Conservation (phyloP, 805 yeast species). For the Zygotorulaspora sp. region DNA sequence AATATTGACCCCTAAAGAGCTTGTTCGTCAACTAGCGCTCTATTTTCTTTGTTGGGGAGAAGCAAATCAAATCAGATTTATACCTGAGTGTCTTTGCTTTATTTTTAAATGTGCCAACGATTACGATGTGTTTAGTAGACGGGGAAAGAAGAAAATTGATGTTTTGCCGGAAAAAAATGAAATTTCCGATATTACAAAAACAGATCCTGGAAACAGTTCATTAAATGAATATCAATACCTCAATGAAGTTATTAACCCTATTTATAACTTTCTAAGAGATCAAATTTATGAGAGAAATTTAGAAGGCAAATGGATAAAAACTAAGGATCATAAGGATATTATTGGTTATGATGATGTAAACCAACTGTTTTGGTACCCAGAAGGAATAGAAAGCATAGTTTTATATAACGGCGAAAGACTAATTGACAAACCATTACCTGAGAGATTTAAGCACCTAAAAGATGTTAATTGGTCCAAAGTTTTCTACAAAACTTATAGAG, state of each 20-base stretch:
- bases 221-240: conserved; percentile 48
- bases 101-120: conserved; percentile 77
- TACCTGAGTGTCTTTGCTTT: conserved; percentile 87
- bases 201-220: conserved; percentile 17
- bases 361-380: conserved; percentile 78
- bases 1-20: conserved; percentile 47
- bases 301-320: conserved; percentile 56
- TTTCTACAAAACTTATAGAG: conserved; percentile 71
- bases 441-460: conserved; percentile 52
- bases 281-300: conserved; percentile 52
- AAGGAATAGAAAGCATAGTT: conserved; percentile 57
- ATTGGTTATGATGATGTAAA: conserved; percentile 90
- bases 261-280: conserved; percentile 60
- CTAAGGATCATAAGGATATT: conserved; percentile 62
- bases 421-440: conserved; percentile 49
- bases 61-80: conserved; percentile 76
- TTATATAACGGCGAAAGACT: conserved; percentile 44
- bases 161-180: neutral
- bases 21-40: conserved; percentile 62
- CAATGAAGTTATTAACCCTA: conserved; percentile 69
- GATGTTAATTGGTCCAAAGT: conserved; percentile 62
- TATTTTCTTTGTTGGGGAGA: conserved; percentile 86
- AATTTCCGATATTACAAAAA: conserved; percentile 5
- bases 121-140: conserved; percentile 52
- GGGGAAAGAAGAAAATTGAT: neutral